These are phyloP conservation scores for Quercus parvula DNA, from an alignment of 306 rosid species.

Conservation along the genomic window DNA sequence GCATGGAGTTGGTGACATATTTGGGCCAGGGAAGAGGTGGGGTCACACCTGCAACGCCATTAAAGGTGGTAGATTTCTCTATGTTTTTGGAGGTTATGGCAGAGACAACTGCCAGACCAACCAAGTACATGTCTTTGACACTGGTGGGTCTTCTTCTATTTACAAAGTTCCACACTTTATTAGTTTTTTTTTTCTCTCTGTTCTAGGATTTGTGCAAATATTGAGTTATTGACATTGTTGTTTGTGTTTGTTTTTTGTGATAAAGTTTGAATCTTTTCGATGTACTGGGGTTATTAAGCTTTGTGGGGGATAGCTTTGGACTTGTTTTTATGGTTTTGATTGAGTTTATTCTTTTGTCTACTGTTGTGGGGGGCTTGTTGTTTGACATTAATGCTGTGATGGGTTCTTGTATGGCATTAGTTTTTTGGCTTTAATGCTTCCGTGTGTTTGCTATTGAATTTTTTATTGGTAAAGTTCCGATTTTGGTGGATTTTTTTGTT, in stretches of 20 bases:
- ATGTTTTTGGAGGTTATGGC: constrained; percentile 96
- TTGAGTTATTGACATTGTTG: constrained; percentile 28
- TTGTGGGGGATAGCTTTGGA: not conserved
- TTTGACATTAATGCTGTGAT: constrained; percentile 4
- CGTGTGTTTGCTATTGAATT: not conserved
- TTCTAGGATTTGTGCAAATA: constrained; percentile 6
- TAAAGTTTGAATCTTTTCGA: constrained; percentile 11
- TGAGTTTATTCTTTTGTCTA: not conserved
- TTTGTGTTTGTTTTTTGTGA: constrained; percentile 10
- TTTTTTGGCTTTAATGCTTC: constrained; percentile 10
- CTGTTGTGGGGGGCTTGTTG: not conserved
- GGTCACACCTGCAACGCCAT: constrained; percentile 97
- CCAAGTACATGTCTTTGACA: constrained; percentile 86
- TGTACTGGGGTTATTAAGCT: constrained; percentile 10
- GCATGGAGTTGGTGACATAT: constrained; percentile 22
- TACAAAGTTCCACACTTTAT: not conserved
- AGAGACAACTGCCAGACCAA: constrained; percentile 92
- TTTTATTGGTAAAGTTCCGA: constrained; percentile 2
- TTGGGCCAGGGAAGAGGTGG: constrained; percentile 98
- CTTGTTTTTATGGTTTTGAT: constrained; percentile 21
- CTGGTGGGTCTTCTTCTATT: constrained; percentile 44
- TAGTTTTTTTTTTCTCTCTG: not conserved
- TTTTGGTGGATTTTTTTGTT: not conserved
- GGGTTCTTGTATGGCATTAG: constrained; percentile 3
- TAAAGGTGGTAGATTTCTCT: constrained; percentile 79